phyloP scores from a whole-genome alignment of 2,329 filamentous ascomycete genomes.

The Nannizzia gypsea region DNA sequence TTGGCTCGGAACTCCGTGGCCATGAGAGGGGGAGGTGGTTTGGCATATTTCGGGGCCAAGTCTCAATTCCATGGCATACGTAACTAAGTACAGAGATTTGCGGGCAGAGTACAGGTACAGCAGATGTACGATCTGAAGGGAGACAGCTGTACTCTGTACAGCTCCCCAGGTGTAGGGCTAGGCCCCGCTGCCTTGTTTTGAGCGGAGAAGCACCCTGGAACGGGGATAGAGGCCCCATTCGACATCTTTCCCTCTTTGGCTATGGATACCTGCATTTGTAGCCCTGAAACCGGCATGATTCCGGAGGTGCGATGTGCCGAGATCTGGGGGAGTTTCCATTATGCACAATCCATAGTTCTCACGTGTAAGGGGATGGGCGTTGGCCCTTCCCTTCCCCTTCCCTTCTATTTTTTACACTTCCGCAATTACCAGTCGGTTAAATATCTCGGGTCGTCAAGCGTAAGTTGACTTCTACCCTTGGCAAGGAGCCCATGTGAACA shows the following conservation, averaged over 20 bases:
- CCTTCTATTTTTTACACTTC: background rate
- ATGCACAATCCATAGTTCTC: background rate
- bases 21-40: background rate
- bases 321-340: background rate
- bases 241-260: background rate
- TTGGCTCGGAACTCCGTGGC: background rate
- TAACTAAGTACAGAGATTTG: too few relatives aligned
- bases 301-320: background rate
- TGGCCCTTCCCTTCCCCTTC: background rate
- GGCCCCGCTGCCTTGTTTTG: background rate
- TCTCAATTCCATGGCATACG: background rate
- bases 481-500: background rate
- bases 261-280: background rate
- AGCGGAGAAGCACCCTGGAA: conserved; percentile 1
- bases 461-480: background rate
- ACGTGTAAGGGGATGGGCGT: background rate
- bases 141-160: background rate
- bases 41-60: background rate
- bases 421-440: background rate
- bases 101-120: background rate
- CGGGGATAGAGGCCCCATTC: background rate
- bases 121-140: background rate
- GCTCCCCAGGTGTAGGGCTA: background rate
- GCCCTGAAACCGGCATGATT: background rate
- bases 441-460: background rate